Evolutionary conservation across 2,329 filamentous ascomycete genomes (phyloP), one percentile per base, ranked within the genome.

Genomic region (Ascochyta rabiei): DNA sequence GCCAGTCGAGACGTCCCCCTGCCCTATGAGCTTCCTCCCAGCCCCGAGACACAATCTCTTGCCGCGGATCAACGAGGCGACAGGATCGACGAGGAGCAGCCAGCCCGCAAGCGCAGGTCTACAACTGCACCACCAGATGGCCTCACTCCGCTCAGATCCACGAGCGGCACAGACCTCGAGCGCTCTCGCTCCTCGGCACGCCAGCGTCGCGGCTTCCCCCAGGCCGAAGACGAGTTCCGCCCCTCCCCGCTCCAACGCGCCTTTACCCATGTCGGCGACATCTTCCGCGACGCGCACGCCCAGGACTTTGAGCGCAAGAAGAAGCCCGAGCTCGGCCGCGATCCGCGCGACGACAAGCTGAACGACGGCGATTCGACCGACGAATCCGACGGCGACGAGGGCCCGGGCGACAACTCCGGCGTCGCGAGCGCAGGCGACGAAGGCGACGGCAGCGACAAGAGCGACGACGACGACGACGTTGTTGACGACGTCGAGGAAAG

Each of bases 301-400:
- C 89, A 96, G 73, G 93, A 98, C 76, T 98, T 97, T 72, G 90
- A 96, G 76, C 89, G 95, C 78, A 89, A 86, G 72, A 83, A 85
- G 59, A 82, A 79, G 24, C 80, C 81, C 0, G 79, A 80, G 31
- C 70, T 78, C 12, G 70, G 79, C 13, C 69, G 46, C 43, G 63
- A 55, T 46, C 63, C 53, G 48, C 48, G 39, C 38, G 70, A 75
- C 6, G 70, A 75, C 18, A 68, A 71, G 13, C 66, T 70, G 15
- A 70, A 71, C 6, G 73, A 78, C 12, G 64, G 62, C 1, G 60
- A 60, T 2, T 56, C 56, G 0, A 61, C 59, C 12, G 68, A 69
- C 18, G 63, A 64, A 1, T 61, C 57, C 0, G 65, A 66, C 2
- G 48, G 15, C n/a, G 57, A 60, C 13, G 66, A 73, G 3, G 68